Evolutionary conservation across 2,329 filamentous ascomycete genomes (phyloP), one percentile per base, ranked within the genome.

Genomic region (Periglandula ipomoeae): DNA sequence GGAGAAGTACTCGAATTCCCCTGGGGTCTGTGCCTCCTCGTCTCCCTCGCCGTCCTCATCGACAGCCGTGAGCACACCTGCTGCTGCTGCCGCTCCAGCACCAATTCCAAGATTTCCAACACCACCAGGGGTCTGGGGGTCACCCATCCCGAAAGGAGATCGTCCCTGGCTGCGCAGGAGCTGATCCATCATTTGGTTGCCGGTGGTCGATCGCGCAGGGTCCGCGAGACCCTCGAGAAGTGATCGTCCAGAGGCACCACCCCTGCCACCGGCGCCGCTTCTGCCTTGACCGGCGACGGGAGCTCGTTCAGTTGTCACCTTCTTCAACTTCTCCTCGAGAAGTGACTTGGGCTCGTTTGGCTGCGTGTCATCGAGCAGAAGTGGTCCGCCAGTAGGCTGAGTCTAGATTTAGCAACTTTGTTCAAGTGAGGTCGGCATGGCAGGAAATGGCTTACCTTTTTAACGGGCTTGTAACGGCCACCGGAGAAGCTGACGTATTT

Each of bases 401-500:
- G 15, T 7, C 7, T 17, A 9, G 51, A n/a, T n/a, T 67, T 55
- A 67, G 62, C 30, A 42, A 44, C 15, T 20, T 44, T 24, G 27
- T 10, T 30, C 15, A 35, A 4, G 26, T 46, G 8, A 17, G 17
- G 20, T 23, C 26, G 42, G 1, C 32, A 24, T 20, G 6, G 35
- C 17, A 15, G n/a, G 20, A 3, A 50, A 48, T 8, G 15, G 67
- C 75, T 65, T 71, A 91, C 88, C 81, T 95, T 78, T 68, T 82
- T 82, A 52, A 97, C 90, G 32, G 93, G 91, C 75, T 87, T 88
- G 70, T 96, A 98, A 58, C 94, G 84, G 41, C 87, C 87, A 54
- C 87, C 80, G 44, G 88, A 82, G 75, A 98, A 95, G 67, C 82
- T 95, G 62, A 98, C 88, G 67, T 91, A 96, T 73, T 95, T 95